phyloP scores from a whole-genome alignment of 768 basidiomycete genomes.

The Lactarius hatsudake region DNA sequence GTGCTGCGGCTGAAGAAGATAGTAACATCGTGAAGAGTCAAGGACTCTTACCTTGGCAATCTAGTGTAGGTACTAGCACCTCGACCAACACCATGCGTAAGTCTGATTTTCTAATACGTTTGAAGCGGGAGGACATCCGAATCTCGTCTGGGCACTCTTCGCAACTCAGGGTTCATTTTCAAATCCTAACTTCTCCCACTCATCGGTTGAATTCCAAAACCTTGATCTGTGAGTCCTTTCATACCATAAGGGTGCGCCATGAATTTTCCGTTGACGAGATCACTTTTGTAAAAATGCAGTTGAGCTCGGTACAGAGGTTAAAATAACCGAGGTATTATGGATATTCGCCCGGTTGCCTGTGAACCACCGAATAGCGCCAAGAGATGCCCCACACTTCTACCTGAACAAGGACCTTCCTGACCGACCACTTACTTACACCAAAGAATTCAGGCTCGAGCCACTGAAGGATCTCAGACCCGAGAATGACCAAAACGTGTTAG shows the following conservation, averaged over 20 bases:
- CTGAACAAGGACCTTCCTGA: conserved; percentile 17
- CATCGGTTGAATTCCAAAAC: conserved; percentile 8
- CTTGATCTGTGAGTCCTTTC: conserved; percentile 8
- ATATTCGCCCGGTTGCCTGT: conserved; percentile 19
- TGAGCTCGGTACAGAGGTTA: conserved; percentile 15
- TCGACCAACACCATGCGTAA: neutral
- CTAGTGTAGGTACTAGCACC: conserved; percentile 6
- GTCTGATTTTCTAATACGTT: conserved; percentile 1
- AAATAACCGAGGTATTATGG: conserved; percentile 20
- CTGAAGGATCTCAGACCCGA: conserved; percentile 19
- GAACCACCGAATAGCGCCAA: conserved; percentile 19
- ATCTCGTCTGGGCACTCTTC: conserved; percentile 1
- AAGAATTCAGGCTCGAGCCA: conserved; percentile 17
- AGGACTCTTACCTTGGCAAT: conserved; percentile 9
- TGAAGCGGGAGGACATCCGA: conserved; percentile 4
- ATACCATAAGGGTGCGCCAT: too few species aligned
- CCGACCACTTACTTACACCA: conserved; percentile 2
- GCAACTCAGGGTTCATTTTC: conserved; percentile 16
- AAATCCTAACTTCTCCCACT: conserved; percentile 14
- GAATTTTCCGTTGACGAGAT: too few species aligned
- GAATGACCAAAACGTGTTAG: conserved; percentile 15
- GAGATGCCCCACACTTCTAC: conserved; percentile 21
- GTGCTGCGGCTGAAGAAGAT: conserved; percentile 17
- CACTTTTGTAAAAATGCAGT: neutral
- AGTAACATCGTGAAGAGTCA: conserved; percentile 9